These are phyloP conservation scores for Exophiala spinifera DNA, from an alignment of 2,329 filamentous ascomycete genomes.

Conservation along the genomic window DNA sequence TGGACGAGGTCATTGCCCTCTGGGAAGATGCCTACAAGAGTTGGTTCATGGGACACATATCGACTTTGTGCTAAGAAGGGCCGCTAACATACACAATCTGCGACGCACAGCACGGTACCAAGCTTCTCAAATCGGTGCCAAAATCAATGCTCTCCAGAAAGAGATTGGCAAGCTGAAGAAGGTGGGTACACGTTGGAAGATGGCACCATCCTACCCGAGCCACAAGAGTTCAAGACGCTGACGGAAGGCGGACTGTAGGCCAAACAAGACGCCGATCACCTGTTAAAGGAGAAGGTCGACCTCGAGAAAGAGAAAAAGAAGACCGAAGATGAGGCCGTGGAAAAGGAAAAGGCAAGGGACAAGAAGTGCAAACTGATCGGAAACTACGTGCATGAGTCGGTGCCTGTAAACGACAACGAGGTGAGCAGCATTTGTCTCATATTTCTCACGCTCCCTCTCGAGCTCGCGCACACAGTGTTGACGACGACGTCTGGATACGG, in stretches of 20 bases:
- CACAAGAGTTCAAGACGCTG: too few species aligned
- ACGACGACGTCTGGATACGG: too few species aligned
- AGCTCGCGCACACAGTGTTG: too few species aligned
- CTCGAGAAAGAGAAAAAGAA: conserved; percentile 80
- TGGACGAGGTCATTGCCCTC: conserved; percentile 76
- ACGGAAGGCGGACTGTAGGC: conserved; percentile 46
- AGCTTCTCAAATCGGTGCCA: conserved; percentile 73
- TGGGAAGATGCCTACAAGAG: conserved; percentile 28
- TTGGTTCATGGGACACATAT: neutral
- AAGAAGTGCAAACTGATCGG: conserved; percentile 80
- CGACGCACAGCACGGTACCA: conserved; percentile 62
- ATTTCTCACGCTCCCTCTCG: too few species aligned
- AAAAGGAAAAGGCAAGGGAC: conserved; percentile 72
- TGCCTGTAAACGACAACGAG: conserved; percentile 80
- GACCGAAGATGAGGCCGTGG: conserved; percentile 67
- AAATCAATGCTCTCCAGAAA: conserved; percentile 87
- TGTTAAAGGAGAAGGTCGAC: conserved; percentile 73
- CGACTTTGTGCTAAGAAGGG: neutral
- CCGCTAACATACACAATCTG: conserved; percentile 3
- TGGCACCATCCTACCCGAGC: neutral
- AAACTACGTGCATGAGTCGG: conserved; percentile 86
- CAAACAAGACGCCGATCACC: conserved; percentile 80
- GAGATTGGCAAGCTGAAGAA: conserved; percentile 91
- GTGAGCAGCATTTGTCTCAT: conserved; percentile 38
- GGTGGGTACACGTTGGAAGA: conserved; percentile 42